Evolutionary conservation across 768 basidiomycete genomes (phyloP).

Genomic region (Rhizopogon vulgaris): DNA sequence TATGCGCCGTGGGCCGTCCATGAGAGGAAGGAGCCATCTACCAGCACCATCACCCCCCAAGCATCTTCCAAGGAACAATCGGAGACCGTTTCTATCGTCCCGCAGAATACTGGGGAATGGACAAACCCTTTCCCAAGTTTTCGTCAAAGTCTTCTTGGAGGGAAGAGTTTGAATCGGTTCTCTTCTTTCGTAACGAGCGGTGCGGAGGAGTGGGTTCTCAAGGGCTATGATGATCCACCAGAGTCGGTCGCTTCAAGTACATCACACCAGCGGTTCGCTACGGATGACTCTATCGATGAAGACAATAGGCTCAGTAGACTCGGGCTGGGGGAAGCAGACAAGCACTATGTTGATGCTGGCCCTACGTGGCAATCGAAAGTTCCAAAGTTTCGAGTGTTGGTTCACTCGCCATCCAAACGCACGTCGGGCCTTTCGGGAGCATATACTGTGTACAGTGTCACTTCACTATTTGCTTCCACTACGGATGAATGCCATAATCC

Average conservation of each 20-base stretch:
- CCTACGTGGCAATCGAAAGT: constrained; percentile 71
- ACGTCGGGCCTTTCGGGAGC: constrained; percentile 60
- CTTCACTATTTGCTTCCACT: constrained; percentile 52
- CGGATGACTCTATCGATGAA: constrained; percentile 36
- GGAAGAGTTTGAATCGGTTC: constrained; percentile 79
- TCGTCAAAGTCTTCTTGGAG: constrained; percentile 64
- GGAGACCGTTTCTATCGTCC: constrained; percentile 39
- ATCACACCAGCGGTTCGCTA: constrained; percentile 21
- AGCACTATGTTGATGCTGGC: constrained; percentile 64
- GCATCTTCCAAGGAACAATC: constrained; percentile 23
- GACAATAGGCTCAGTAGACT: constrained; percentile 30
- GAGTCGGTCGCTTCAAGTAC: constrained; percentile 20
- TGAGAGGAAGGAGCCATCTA: constrained; percentile 29
- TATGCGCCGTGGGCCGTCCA: constrained; percentile 35
- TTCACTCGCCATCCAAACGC: constrained; percentile 78
- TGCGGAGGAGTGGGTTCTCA: constrained; percentile 78
- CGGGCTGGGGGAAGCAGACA: constrained; percentile 54
- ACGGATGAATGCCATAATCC: constrained; percentile 14
- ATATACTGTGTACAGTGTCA: constrained; percentile 72
- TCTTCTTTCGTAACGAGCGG: constrained; percentile 83
- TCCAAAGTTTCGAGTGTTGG: constrained; percentile 64
- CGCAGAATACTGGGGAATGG: constrained; percentile 71
- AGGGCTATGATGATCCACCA: constrained; percentile 39
- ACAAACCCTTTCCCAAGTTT: constrained; percentile 55
- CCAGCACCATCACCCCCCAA: constrained; percentile 45